phyloP scores from a whole-genome alignment of 768 basidiomycete genomes.

The Amanita muscaria region DNA sequence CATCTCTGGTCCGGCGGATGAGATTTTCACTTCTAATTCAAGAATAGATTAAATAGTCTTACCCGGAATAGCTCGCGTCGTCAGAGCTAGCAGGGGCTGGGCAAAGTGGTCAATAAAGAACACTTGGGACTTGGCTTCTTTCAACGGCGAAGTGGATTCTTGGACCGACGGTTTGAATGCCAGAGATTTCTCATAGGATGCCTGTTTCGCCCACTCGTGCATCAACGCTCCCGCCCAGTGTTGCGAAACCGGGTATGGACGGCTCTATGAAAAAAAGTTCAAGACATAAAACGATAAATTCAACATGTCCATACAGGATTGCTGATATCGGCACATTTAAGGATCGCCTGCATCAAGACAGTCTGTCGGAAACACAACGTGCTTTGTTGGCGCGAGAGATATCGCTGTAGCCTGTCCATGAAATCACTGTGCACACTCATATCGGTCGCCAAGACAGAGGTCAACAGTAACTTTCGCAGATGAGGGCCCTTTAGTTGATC shows the following conservation, averaged over 20 bases:
- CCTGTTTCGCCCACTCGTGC: slow-evolving; percentile 88
- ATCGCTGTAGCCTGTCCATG: slow-evolving; percentile 54
- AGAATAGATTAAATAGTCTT: slow-evolving; percentile 18
- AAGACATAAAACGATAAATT: not conserved
- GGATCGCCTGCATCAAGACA: slow-evolving; percentile 79
- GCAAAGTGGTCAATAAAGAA: slow-evolving; percentile 82
- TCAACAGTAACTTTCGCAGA: slow-evolving; percentile 69
- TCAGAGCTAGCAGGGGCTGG: slow-evolving; percentile 74
- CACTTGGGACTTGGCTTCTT: slow-evolving; percentile 76
- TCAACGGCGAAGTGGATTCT: slow-evolving; percentile 35
- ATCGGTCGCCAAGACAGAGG: slow-evolving; percentile 87
- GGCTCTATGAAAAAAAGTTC: slow-evolving; percentile 46
- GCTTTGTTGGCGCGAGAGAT: slow-evolving; percentile 34
- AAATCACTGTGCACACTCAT: slow-evolving; percentile 88
- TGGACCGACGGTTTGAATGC: slow-evolving; percentile 58
- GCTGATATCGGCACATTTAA: slow-evolving; percentile 98
- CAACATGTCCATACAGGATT: slow-evolving; percentile 66
- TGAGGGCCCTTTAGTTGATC: slow-evolving; percentile 34
- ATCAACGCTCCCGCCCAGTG: slow-evolving; percentile 88
- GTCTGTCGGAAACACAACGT: slow-evolving; percentile 45
- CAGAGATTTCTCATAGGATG: slow-evolving; percentile 73
- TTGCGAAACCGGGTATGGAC: slow-evolving; percentile 85
- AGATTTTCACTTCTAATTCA: not conserved
- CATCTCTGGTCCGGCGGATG: slow-evolving; percentile 36
- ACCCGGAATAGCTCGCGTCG: slow-evolving; percentile 69